Base-by-base conservation (phyloP, 2,329 filamentous ascomycete species). In the Endocalyx cinctus region DNA sequence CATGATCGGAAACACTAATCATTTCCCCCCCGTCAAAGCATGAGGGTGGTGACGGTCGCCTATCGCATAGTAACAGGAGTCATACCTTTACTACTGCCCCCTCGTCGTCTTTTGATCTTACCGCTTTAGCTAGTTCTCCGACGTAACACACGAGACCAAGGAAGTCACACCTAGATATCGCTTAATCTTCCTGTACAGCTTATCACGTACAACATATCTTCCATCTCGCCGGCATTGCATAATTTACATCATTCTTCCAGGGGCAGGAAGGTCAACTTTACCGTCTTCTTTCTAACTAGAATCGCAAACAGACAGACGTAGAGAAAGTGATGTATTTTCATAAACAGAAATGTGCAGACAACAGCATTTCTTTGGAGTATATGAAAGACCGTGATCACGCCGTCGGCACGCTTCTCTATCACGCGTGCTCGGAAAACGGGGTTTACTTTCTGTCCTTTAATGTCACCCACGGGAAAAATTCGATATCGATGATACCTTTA, bases 131-230 rank as follows among this genome's bases (percentile, higher is more conserved):
- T 6, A 60, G 69, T 72, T 67, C 35, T 60, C 67, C 0, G 66
- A 72, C 38, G 66, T 72, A 2, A 56, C 50, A 4, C 66, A 71
- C 41, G 65, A 72, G 46, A 54, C 69, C 31, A 55, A 57, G 28
- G 53, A 56, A 4, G 50, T 72, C 2, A 55, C 41, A 2, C 54
- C 54, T 0, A 67, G 69, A 2, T 58, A 65, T 41, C 61, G 69
- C 1, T 46, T 66, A 4, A 64, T 68, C 7, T 43, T 72, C 15
- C 69, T 60, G 0, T 74, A 71, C 51, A 70, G 70, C 37, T 51
- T 72, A n/a, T n/a, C n/a, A n/a, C n/a, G n/a, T n/a, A n/a, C n/a
- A n/a, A n/a, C n/a, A n/a, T n/a, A n/a, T n/a, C 5, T 43, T 69
- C n/a, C 20, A 23, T 23, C 8, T 23, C 20, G 8, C 8, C 8